A percentile compares a stretch with the other conserved stretches of the same genome.
phyloP scores from a whole-genome alignment of 1,284 basidiomycete genomes.

The Entoloma clypeatum region DNA sequence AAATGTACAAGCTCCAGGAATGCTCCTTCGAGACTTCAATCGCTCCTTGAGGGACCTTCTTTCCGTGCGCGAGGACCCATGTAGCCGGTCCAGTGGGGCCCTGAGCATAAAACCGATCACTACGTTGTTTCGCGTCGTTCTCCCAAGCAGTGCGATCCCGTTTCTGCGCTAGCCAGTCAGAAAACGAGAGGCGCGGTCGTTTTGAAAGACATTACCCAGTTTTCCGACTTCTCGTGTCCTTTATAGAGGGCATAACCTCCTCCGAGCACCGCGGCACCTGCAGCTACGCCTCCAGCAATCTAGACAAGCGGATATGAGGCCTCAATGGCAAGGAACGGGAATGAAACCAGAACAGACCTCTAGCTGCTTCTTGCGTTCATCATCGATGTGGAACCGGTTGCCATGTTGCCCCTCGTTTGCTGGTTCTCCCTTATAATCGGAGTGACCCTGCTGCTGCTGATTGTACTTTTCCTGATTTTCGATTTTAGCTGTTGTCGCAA shows the following conservation, averaged over 20 bases:
- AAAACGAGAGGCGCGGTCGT: neutral
- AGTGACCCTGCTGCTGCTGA: too few species aligned
- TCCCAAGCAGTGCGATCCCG: constrained; percentile 53
- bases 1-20: constrained; percentile 52
- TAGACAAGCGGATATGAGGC: constrained; percentile 23
- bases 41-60: constrained; percentile 53
- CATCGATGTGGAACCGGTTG: too few species aligned
- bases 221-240: constrained; percentile 51
- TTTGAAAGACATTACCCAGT: constrained; percentile 43
- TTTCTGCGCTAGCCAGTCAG: constrained; percentile 34
- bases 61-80: constrained; percentile 61
- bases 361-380: constrained; percentile 10
- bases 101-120: constrained; percentile 43
- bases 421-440: too few species aligned
- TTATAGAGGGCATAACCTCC: constrained; percentile 53
- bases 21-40: constrained; percentile 55
- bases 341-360: constrained; percentile 2
- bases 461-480: too few species aligned
- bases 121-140: constrained; percentile 51
- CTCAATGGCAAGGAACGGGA: neutral
- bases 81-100: constrained; percentile 48
- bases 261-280: constrained; percentile 47
- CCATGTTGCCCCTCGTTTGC: too few species aligned
- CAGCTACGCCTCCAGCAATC: constrained; percentile 62
- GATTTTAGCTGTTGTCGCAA: too few species aligned